Percentiles rank a stretch among this genome's conserved stretches.
phyloP scores from a whole-genome alignment of 345 rosid species.

The Hibiscus trionum region DNA sequence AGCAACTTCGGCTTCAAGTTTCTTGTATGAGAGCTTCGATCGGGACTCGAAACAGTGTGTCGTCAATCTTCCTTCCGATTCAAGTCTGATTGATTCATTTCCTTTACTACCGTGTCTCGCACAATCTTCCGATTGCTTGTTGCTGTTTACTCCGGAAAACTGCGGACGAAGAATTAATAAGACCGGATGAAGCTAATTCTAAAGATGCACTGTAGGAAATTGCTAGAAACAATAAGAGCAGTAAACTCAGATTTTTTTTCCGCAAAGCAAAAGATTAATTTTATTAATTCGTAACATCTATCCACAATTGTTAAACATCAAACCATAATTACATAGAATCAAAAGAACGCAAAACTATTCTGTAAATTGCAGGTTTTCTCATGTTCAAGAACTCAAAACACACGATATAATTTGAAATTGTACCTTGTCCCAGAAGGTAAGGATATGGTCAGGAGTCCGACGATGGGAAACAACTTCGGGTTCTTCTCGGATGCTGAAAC shows the following conservation, averaged over 20 bases:
- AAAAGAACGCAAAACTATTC: neutral
- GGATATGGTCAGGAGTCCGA: neutral
- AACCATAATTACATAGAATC: neutral
- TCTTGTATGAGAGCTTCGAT: neutral
- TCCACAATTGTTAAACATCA: too few species aligned
- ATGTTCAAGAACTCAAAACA: neutral
- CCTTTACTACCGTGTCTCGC: neutral
- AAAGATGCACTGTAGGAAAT: neutral
- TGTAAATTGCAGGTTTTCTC: too few species aligned
- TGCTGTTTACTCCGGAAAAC: constrained; percentile 2
- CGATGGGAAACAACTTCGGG: constrained; percentile 4
- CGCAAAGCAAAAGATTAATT: too few species aligned
- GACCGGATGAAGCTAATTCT: too few species aligned
- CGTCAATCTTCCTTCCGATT: too few species aligned
- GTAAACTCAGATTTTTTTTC: too few species aligned
- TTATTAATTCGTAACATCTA: too few species aligned
- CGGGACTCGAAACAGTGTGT: neutral
- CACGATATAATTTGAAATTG: neutral
- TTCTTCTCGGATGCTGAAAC: constrained; percentile 9
- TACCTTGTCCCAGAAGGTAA: constrained; percentile 11
- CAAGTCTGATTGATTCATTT: neutral
- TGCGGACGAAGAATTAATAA: neutral
- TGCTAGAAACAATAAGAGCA: neutral
- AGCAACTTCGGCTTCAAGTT: neutral
- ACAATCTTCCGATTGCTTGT: neutral